phyloP scores from a whole-genome alignment of 164 flowering plant genomes.

The Chimonanthus salicifolius region DNA sequence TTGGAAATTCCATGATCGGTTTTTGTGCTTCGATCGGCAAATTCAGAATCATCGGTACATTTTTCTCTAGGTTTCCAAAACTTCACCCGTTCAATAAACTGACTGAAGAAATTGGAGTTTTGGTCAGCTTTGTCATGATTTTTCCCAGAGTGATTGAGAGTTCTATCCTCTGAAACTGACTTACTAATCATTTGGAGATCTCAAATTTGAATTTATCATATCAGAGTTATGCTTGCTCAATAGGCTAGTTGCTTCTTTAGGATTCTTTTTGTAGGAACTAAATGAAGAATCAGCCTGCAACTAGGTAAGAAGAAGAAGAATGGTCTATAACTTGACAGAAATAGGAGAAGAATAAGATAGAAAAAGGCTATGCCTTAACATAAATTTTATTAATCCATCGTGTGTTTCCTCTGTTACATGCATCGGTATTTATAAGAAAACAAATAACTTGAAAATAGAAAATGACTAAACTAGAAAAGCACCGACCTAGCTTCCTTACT shows the following conservation, averaged over 20 bases:
- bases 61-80: slow-evolving; percentile 19
- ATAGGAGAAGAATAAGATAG: no score
- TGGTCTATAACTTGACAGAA: no score
- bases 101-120: neutral
- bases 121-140: slow-evolving; percentile 14
- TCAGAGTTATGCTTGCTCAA: slow-evolving; percentile 10
- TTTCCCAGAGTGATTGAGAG: slow-evolving; percentile 5
- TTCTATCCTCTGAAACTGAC: slow-evolving; percentile 11
- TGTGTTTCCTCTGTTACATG: neutral
- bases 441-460: no score
- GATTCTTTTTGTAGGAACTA: slow-evolving; percentile 8
- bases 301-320: no score
- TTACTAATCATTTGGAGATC: slow-evolving; percentile 16
- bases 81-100: slow-evolving; percentile 24
- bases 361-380: no score
- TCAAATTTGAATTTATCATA: slow-evolving; percentile 10
- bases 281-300: no score
- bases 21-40: slow-evolving; percentile 9
- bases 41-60: neutral
- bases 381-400: no score
- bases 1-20: slow-evolving; percentile 10
- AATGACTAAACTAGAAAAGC: no score
- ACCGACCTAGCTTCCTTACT: no score
- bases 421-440: neutral
- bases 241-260: slow-evolving; percentile 10